These are phyloP conservation scores for Collybia sordida DNA, from an alignment of 768 basidiomycete genomes.

Conservation along the genomic window DNA sequence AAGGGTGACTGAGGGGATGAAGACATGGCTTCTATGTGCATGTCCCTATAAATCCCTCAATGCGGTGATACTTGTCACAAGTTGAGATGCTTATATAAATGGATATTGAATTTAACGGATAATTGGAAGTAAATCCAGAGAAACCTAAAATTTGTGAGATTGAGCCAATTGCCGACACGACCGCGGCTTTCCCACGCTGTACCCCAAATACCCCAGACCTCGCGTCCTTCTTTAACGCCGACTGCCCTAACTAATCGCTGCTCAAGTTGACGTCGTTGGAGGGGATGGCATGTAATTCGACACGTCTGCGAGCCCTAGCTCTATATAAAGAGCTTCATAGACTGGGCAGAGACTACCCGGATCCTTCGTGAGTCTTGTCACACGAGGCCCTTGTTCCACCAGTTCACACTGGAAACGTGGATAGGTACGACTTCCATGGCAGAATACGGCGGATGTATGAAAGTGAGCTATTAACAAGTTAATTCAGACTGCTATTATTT, in stretches of 20 bases:
- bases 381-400: constrained; percentile 5
- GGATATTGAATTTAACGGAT: too few relatives aligned
- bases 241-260: neutral
- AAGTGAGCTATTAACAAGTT: constrained; percentile 44
- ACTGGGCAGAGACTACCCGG: constrained; percentile 80
- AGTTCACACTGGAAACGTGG: constrained; percentile 5
- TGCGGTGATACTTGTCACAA: too few relatives aligned
- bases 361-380: constrained; percentile 61
- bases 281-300: constrained; percentile 48
- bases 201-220: constrained; percentile 19
- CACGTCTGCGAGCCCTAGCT: constrained; percentile 63
- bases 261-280: constrained; percentile 2
- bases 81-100: too few relatives aligned
- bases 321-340: constrained; percentile 84
- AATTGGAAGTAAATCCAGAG: too few relatives aligned
- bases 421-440: constrained; percentile 72
- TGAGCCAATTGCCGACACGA: too few relatives aligned
- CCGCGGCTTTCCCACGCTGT: too few relatives aligned
- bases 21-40: too few relatives aligned
- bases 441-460: constrained; percentile 72
- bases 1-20: neutral
- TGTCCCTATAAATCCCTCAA: too few relatives aligned
- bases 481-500: neutral
- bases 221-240: constrained; percentile 11
- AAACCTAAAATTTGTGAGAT: too few relatives aligned